Percentiles rank a stretch among this genome's conserved stretches.
phyloP scores from a whole-genome alignment of 2,329 filamentous ascomycete genomes.

The Davidsoniella virescens region DNA sequence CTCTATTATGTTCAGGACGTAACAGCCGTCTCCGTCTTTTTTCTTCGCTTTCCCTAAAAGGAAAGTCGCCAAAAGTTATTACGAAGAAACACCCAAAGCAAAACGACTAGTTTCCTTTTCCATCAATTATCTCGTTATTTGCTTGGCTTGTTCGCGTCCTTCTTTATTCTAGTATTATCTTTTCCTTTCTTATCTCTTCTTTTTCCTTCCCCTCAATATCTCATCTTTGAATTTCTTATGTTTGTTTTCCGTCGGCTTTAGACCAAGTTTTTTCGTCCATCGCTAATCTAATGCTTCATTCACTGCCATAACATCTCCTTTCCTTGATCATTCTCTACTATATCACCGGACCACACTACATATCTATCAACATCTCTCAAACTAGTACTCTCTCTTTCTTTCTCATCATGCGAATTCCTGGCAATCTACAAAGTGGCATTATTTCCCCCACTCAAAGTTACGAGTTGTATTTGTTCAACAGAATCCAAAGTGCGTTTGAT shows the following conservation, averaged over 20 bases:
- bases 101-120: not conserved
- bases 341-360: too few relatives aligned
- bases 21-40: not conserved
- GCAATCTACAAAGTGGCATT: too few relatives aligned
- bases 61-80: too few relatives aligned
- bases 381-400: not conserved
- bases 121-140: not conserved
- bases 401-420: not conserved
- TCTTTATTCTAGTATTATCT: not conserved
- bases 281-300: not conserved
- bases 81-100: too few relatives aligned
- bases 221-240: too few relatives aligned
- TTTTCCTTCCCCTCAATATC: not conserved
- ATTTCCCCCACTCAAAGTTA: too few relatives aligned
- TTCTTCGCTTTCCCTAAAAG: not conserved
- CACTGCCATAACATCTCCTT: not conserved
- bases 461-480: too few relatives aligned
- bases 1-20: not conserved
- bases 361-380: too few relatives aligned
- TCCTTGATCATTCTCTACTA: not conserved
- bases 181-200: not conserved
- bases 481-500: too few relatives aligned
- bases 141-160: not conserved
- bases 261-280: not conserved
- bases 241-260: not conserved